Evolutionary conservation across 176 grass and related monocot species (phyloP).

Genomic region (Typha latifolia): DNA sequence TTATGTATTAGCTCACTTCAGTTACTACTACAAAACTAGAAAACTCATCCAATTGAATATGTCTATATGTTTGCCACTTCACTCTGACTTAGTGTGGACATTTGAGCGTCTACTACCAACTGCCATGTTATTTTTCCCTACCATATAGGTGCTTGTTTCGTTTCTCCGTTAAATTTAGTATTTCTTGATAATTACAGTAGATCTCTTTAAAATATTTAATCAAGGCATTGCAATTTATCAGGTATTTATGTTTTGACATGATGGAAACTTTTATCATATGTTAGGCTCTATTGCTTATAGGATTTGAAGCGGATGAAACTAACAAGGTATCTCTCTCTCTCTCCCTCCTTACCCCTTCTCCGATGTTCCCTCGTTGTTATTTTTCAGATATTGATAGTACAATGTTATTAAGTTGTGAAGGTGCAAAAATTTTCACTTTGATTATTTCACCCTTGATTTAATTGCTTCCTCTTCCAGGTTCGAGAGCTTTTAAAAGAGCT

Average conservation of each 20-base stretch:
- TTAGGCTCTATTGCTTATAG: slow-evolving; percentile 68
- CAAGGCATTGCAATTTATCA: background rate
- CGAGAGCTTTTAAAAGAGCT: slow-evolving; percentile 68
- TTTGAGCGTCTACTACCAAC: background rate
- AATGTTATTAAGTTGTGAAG: background rate
- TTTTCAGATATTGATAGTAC: too few relatives aligned
- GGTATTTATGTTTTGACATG: background rate
- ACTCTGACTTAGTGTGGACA: background rate
- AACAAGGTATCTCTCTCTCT: slow-evolving; percentile 37
- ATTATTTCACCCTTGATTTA: slow-evolving; percentile 1
- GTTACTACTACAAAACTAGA: background rate
- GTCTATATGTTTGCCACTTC: background rate
- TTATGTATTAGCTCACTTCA: background rate
- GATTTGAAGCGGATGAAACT: slow-evolving; percentile 72
- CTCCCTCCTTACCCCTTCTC: background rate
- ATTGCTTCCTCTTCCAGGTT: slow-evolving; percentile 41
- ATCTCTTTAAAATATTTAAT: background rate
- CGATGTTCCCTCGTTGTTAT: too few relatives aligned
- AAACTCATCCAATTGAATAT: background rate
- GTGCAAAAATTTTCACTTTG: background rate
- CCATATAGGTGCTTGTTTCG: background rate
- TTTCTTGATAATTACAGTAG: background rate
- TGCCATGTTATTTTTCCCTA: background rate
- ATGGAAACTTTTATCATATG: slow-evolving; percentile 1
- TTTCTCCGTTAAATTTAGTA: background rate